Evolutionary conservation across 768 basidiomycete species (phyloP).

Genomic region (Pleurotus citrinopileatus): DNA sequence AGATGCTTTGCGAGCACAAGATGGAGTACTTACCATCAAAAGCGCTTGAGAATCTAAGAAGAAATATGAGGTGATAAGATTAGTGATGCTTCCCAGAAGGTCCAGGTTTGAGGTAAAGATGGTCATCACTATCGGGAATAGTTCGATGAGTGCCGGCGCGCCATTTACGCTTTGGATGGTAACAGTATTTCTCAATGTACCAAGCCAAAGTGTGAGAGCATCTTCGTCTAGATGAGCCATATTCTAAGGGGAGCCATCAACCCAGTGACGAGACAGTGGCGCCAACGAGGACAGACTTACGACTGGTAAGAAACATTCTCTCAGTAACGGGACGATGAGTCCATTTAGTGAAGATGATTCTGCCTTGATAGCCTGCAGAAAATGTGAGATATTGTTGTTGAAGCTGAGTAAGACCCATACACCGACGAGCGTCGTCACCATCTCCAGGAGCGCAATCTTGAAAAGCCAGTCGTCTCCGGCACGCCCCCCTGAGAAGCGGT

Average conservation of each 20-base stretch:
- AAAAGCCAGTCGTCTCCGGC: conserved; percentile 70
- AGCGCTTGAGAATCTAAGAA: conserved; percentile 64
- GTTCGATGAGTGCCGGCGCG: conserved; percentile 50
- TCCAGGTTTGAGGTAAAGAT: conserved; percentile 71
- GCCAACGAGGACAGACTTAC: conserved; percentile 32
- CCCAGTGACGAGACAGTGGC: too few species aligned
- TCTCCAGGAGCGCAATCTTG: conserved; percentile 66
- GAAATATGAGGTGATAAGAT: conserved; percentile 75
- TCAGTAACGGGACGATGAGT: conserved; percentile 63
- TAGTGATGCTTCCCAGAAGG: conserved; percentile 62
- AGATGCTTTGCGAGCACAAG: not conserved
- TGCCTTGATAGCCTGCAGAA: conserved; percentile 62
- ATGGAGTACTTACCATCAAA: conserved; percentile 50
- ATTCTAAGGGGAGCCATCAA: conserved; percentile 38
- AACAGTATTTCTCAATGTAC: conserved; percentile 63
- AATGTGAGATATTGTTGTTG: too few species aligned
- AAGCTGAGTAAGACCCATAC: conserved; percentile 49
- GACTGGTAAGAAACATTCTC: conserved; percentile 57
- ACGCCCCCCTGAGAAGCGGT: conserved; percentile 50
- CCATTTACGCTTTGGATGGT: conserved; percentile 46
- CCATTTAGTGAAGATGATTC: conserved; percentile 52
- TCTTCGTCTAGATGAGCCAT: conserved; percentile 76
- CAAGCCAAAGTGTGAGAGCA: conserved; percentile 71
- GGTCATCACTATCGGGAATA: conserved; percentile 63
- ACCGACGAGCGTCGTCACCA: conserved; percentile 66